phyloP scores from a whole-genome alignment of 1,139 yeast genomes.

The Pichia sp. region DNA sequence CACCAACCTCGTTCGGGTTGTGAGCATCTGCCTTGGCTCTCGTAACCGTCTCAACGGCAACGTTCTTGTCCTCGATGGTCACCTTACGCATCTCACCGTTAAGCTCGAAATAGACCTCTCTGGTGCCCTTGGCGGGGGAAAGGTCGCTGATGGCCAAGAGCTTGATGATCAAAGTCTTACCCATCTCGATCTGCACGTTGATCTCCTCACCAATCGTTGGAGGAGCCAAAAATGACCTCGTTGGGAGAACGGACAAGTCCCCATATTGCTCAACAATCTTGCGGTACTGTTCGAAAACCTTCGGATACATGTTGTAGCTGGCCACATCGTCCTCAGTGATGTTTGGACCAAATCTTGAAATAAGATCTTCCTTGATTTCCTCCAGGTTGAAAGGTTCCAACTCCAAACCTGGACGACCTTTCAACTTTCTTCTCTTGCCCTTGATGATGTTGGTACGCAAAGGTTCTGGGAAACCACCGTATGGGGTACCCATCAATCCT shows the following conservation, averaged over 20 bases:
- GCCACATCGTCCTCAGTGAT: constrained; percentile 88
- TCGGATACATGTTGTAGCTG: constrained; percentile 95
- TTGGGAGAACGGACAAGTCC: constrained; percentile 90
- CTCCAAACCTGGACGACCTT: constrained; percentile 85
- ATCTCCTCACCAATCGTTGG: constrained; percentile 86
- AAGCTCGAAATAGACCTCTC: constrained; percentile 96
- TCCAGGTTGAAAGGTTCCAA: constrained; percentile 78
- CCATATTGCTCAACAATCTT: constrained; percentile 75
- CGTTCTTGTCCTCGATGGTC: constrained; percentile 81
- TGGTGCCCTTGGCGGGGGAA: constrained; percentile 76
- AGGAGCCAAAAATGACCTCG: constrained; percentile 82
- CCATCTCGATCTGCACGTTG: constrained; percentile 85
- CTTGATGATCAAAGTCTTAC: constrained; percentile 88
- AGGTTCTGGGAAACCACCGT: constrained; percentile 99
- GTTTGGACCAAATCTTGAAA: constrained; percentile 49
- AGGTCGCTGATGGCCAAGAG: constrained; percentile 91
- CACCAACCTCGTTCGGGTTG: constrained; percentile 91
- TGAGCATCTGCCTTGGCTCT: constrained; percentile 87
- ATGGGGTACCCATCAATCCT: constrained; percentile 98
- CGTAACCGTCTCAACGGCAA: constrained; percentile 76
- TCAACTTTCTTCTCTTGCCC: constrained; percentile 87
- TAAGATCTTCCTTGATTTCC: constrained; percentile 66
- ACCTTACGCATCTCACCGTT: constrained; percentile 98
- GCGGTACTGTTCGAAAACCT: constrained; percentile 86
- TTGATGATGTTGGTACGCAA: constrained; percentile 82